Conservation (phyloP, 2,329 filamentous ascomycete species). For the Cladophialophora exuberans region DNA sequence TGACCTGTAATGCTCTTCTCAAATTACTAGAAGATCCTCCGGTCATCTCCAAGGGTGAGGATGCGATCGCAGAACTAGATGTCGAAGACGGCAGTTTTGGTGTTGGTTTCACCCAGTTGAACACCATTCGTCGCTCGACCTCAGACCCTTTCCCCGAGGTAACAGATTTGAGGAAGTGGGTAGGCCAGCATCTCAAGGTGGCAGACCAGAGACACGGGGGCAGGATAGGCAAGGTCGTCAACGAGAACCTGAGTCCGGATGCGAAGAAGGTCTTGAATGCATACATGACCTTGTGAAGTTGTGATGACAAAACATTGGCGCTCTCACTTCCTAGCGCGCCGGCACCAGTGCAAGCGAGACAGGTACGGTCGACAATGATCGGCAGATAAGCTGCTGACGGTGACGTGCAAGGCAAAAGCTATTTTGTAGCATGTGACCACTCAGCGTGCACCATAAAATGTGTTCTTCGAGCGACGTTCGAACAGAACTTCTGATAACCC, state of each 20-base stretch:
- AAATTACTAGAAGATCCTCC: conserved; percentile 89
- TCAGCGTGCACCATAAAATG: too few species aligned
- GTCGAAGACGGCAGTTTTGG: conserved; percentile 95
- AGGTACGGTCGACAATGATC: not conserved
- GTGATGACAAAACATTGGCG: not conserved
- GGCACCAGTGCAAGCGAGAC: not conserved
- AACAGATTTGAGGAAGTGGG: conserved; percentile 79
- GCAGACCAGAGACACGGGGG: conserved; percentile 76
- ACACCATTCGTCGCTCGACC: conserved; percentile 77
- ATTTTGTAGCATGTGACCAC: too few species aligned
- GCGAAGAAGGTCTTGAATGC: conserved; percentile 52
- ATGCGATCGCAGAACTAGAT: conserved; percentile 82
- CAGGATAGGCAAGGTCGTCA: conserved; percentile 70
- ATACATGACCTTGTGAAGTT: conserved; percentile 44
- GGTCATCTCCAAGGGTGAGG: conserved; percentile 69
- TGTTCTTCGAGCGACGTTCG: too few species aligned
- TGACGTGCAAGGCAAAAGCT: too few species aligned
- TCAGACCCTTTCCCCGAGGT: conserved; percentile 87
- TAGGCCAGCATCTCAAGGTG: conserved; percentile 75
- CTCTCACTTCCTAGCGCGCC: not conserved
- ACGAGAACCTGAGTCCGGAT: conserved; percentile 69
- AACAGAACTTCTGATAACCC: too few species aligned
- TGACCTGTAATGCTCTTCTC: conserved; percentile 86
- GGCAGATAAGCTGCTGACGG: too few species aligned
- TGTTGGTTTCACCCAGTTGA: conserved; percentile 89